A percentile compares a stretch with the other conserved stretches of the same genome.
phyloP scores from a whole-genome alignment of 108 stramenopile genomes.

The Nitzschia putrida region DNA sequence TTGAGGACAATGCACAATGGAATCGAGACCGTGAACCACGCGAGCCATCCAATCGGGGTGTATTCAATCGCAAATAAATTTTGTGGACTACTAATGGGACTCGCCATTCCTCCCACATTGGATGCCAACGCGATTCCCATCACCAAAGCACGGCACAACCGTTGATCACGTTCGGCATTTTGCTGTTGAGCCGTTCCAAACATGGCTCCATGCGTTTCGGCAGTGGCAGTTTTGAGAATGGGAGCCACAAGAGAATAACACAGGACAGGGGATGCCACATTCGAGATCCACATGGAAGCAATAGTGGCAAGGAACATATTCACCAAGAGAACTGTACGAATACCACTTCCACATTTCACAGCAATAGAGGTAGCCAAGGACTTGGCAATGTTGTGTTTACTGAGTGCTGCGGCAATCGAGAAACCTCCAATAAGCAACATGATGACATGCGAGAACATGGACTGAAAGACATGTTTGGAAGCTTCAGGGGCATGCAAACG shows the following conservation, averaged over 20 bases:
- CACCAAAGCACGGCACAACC: conserved; percentile 20
- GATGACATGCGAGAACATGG: conserved; percentile 25
- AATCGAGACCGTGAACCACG: conserved; percentile 14
- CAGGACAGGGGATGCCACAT: conserved; percentile 23
- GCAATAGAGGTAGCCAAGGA: conserved; percentile 6
- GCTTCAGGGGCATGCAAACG: conserved; percentile 10
- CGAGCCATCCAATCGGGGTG: conserved; percentile 11
- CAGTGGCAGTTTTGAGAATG: conserved; percentile 15
- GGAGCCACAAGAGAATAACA: conserved; percentile 11
- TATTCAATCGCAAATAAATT: conserved; percentile 23
- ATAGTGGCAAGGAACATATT: conserved; percentile 14
- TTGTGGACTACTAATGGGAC: conserved; percentile 18
- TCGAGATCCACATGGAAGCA: conserved; percentile 17
- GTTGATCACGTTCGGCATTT: conserved; percentile 13
- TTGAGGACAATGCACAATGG: conserved; percentile 10
- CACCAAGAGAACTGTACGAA: conserved; percentile 14
- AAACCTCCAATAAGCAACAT: conserved; percentile 23
- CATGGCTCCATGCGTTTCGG: conserved; percentile 5
- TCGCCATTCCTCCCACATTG: conserved; percentile 22
- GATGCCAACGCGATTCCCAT: conserved; percentile 23
- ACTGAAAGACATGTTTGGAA: conserved; percentile 11
- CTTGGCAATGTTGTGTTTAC: conserved; percentile 23
- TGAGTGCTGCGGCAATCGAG: conserved; percentile 19
- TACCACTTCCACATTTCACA: conserved; percentile 6
- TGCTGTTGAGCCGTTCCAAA: conserved; percentile 10